Percentiles rank a stretch among this genome's conserved stretches.
These are phyloP conservation scores for Tylopilus plumbeoviolaceoides DNA, from an alignment of 768 basidiomycete genomes.

Conservation along the genomic window DNA sequence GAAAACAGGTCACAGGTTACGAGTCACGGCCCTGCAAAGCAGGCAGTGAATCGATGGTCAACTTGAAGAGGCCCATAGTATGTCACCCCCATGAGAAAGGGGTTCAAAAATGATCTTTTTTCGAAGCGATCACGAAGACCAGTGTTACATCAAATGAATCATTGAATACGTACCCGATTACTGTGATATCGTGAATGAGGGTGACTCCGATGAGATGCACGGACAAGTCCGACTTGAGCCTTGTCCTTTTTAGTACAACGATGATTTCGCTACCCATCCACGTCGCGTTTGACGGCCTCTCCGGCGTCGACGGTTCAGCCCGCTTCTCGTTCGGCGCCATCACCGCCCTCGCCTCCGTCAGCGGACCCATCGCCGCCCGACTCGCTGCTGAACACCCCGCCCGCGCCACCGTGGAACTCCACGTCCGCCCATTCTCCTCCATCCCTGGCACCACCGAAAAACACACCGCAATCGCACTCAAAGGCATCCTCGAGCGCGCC, in stretches of 20 bases:
- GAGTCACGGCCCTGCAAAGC: no score
- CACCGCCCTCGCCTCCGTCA: slow-evolving; percentile 63
- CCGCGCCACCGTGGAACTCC: slow-evolving; percentile 71
- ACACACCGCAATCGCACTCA: slow-evolving; percentile 49
- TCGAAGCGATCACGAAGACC: no score
- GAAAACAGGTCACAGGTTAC: background rate
- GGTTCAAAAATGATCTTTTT: background rate
- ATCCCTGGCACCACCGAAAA: slow-evolving; percentile 71
- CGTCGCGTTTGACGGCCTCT: slow-evolving; percentile 55
- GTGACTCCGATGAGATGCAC: no score
- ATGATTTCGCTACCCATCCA: slow-evolving; percentile 11
- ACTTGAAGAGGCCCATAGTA: no score
- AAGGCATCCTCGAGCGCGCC: slow-evolving; percentile 53
- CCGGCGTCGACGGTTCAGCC: slow-evolving; percentile 75
- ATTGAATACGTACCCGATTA: no score
- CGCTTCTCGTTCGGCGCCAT: slow-evolving; percentile 43
- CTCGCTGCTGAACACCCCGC: slow-evolving; percentile 65
- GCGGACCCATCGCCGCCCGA: slow-evolving; percentile 77
- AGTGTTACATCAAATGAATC: no score
- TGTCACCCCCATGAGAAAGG: background rate
- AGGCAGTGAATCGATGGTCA: background rate
- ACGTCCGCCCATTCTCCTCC: slow-evolving; percentile 63
- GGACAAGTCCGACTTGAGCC: no score
- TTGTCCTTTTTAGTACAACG: background rate
- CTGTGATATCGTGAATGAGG: no score